Evolutionary conservation across 805 yeast species (phyloP).

Genomic region (Ogataea trehalophila): DNA sequence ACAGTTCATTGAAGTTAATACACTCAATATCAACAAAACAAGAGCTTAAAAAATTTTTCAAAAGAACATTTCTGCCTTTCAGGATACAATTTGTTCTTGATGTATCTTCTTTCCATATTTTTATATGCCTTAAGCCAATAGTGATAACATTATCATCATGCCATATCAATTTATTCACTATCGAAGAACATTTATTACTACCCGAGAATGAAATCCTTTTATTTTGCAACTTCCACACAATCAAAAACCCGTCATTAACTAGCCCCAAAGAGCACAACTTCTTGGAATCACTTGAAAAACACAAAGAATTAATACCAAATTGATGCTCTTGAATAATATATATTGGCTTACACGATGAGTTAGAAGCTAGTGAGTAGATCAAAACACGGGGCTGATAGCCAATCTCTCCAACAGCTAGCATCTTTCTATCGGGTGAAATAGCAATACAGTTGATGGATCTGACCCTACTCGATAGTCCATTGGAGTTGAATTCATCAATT

Average conservation of each 20-base stretch:
- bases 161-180: constrained; percentile 56
- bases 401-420: constrained; percentile 65
- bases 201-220: constrained; percentile 34
- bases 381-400: constrained; percentile 67
- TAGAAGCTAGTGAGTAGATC: constrained; percentile 51
- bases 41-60: constrained; percentile 45
- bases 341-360: constrained; percentile 43
- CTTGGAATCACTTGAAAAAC: constrained; percentile 55
- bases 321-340: constrained; percentile 56
- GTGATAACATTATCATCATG: constrained; percentile 43
- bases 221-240: constrained; percentile 48
- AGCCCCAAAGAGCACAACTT: constrained; percentile 58
- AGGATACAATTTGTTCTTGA: constrained; percentile 25
- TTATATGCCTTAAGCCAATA: constrained; percentile 55
- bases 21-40: constrained; percentile 41
- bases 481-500: constrained; percentile 13
- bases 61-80: constrained; percentile 54
- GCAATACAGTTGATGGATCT: constrained; percentile 54
- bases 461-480: constrained; percentile 33
- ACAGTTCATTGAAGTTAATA: constrained; percentile 33
- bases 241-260: constrained; percentile 64
- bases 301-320: constrained; percentile 53
- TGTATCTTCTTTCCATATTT: constrained; percentile 47
- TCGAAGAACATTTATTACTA: constrained; percentile 59
- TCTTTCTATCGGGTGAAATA: constrained; percentile 46